Conservation (phyloP, 495 filamentous ascomycete genomes). For the Tuber calosporum region DNA sequence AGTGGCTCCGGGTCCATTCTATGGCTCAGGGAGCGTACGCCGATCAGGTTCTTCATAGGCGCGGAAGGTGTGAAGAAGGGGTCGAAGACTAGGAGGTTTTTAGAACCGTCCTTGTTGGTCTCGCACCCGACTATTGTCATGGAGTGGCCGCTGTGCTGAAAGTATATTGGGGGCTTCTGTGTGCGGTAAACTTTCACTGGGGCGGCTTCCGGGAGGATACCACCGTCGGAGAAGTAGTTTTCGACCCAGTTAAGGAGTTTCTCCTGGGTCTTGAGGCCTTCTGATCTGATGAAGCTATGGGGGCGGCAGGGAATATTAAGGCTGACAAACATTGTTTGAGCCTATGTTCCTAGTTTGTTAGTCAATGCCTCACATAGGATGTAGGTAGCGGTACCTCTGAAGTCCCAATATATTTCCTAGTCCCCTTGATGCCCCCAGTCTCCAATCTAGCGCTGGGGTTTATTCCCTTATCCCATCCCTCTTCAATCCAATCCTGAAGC, state of each 20-base stretch:
- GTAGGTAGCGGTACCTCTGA: constrained; percentile 59
- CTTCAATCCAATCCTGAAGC: constrained; percentile 83
- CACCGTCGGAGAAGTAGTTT: constrained; percentile 55
- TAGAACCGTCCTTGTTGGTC: constrained; percentile 54
- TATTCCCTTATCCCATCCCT: constrained; percentile 82
- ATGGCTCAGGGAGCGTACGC: constrained; percentile 44
- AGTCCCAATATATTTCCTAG: constrained; percentile 93
- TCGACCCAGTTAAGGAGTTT: constrained; percentile 62
- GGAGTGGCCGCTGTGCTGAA: constrained; percentile 85
- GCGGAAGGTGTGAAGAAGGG: constrained; percentile 70
- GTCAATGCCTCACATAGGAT: constrained; percentile 15
- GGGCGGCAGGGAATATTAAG: constrained; percentile 50
- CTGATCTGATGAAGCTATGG: constrained; percentile 39
- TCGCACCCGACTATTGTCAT: constrained; percentile 89
- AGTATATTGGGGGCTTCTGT: constrained; percentile 72
- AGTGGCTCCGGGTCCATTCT: constrained; percentile 49
- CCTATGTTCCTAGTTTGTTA: constrained; percentile 48
- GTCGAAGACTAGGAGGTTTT: constrained; percentile 79
- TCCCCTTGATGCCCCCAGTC: constrained; percentile 80
- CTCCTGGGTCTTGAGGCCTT: constrained; percentile 48
- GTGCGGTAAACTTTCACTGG: constrained; percentile 58
- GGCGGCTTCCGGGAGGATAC: constrained; percentile 16
- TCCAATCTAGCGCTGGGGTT: constrained; percentile 65
- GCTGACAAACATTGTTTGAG: constrained; percentile 68
- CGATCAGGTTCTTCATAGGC: constrained; percentile 54